phyloP scores from a whole-genome alignment of 106 monocot species.

The Phalaenopsis aphrodite region DNA sequence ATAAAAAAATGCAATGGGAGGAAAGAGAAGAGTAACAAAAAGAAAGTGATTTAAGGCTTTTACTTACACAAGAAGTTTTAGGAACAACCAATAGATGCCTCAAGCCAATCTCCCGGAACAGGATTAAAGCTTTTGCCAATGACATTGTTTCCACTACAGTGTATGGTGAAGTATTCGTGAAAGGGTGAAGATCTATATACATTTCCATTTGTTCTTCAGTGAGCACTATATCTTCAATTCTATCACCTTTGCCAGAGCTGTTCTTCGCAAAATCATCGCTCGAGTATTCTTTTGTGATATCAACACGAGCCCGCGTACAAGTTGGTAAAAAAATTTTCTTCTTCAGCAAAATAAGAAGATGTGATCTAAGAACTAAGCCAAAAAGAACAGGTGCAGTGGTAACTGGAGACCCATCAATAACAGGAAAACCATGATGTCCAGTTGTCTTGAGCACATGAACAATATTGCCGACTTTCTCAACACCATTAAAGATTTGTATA shows the following conservation, averaged over 20 bases:
- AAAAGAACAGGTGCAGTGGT: constrained; percentile 38
- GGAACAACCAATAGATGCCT: constrained; percentile 61
- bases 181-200: constrained; percentile 63
- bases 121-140: constrained; percentile 55
- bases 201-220: constrained; percentile 57
- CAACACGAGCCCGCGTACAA: not conserved
- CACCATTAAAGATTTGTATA: constrained; percentile 31
- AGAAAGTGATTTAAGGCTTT: not conserved
- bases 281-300: constrained; percentile 17
- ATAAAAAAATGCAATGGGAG: too few species aligned
- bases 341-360: constrained; percentile 70
- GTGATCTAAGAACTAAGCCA: constrained; percentile 62
- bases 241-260: constrained; percentile 46
- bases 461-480: constrained; percentile 47
- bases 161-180: constrained; percentile 57
- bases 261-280: constrained; percentile 53
- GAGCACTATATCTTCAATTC: constrained; percentile 41
- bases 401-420: constrained; percentile 43
- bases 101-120: constrained; percentile 62
- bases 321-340: constrained; percentile 37
- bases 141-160: constrained; percentile 76
- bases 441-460: constrained; percentile 42
- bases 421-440: constrained; percentile 61
- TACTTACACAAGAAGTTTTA: constrained; percentile 43
- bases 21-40: too few species aligned